A percentile compares a stretch with the other conserved stretches of the same genome.
Conservation (phyloP, 2,329 filamentous ascomycete species). For the Epichloe gansuensis region DNA sequence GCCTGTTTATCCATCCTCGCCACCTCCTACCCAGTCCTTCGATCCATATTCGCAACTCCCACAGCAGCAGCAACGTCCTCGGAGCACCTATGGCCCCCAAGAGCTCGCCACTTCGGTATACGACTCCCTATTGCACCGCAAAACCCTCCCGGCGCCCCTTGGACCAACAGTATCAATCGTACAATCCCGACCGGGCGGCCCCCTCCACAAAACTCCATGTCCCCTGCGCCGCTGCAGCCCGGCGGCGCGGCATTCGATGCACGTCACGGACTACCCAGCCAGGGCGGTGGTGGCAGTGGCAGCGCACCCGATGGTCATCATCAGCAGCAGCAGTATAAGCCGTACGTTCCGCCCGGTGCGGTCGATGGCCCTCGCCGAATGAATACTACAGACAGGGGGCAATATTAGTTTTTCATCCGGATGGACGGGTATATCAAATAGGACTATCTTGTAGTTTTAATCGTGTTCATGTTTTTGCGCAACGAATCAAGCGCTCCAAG, state of each 20-base stretch:
- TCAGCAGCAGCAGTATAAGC: slow-evolving; percentile 41
- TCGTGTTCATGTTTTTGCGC: too few relatives aligned
- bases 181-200: slow-evolving; percentile 26
- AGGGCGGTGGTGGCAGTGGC: slow-evolving; percentile 14
- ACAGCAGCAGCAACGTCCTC: slow-evolving; percentile 39
- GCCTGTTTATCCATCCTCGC: slow-evolving; percentile 35
- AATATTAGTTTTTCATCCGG: not conserved
- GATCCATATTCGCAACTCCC: slow-evolving; percentile 34
- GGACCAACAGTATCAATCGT: slow-evolving; percentile 28
- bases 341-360: slow-evolving; percentile 41
- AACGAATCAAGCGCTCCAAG: too few relatives aligned
- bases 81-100: slow-evolving; percentile 61
- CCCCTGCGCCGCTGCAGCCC: slow-evolving; percentile 32
- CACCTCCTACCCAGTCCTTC: slow-evolving; percentile 30
- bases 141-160: slow-evolving; percentile 25
- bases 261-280: slow-evolving; percentile 38
- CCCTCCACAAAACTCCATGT: slow-evolving; percentile 21
- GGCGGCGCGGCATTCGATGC: slow-evolving; percentile 35
- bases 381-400: slow-evolving; percentile 41
- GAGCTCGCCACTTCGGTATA: slow-evolving; percentile 69
- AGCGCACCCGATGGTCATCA: not conserved
- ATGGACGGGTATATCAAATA: too few relatives aligned
- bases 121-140: slow-evolving; percentile 56
- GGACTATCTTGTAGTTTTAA: too few relatives aligned
- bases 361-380: slow-evolving; percentile 37